Conservation (phyloP, 2,329 filamentous ascomycete genomes). For the Exophiala xenobiotica region DNA sequence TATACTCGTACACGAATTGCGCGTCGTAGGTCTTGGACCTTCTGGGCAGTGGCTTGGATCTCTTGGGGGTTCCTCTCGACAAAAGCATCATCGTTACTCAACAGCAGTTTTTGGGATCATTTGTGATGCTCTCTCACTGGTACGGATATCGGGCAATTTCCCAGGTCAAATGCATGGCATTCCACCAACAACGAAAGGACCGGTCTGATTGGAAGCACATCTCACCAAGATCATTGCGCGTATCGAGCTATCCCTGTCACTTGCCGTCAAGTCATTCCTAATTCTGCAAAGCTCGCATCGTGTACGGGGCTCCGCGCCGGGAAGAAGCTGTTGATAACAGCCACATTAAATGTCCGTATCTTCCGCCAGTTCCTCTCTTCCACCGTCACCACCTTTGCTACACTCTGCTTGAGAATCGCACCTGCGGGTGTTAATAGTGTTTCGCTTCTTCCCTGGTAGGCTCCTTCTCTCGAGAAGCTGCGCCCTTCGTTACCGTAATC, state of each 20-base stretch:
- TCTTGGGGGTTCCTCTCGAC: not conserved
- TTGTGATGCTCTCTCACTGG: not conserved
- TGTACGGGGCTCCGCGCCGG: not conserved
- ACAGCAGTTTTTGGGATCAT: not conserved
- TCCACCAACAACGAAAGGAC: not conserved
- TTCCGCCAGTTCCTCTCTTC: constrained; percentile 1
- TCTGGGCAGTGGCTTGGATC: constrained; percentile 1
- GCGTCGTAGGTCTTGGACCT: constrained; percentile 2
- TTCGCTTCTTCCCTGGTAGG: constrained; percentile 12
- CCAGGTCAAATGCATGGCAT: not conserved
- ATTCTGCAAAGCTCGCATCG: not conserved
- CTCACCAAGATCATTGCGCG: not conserved
- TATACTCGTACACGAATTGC: constrained; percentile 1
- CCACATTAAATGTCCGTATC: not conserved
- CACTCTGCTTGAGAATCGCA: constrained; percentile 12
- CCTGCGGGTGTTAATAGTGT: constrained; percentile 14
- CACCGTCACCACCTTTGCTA: constrained; percentile 15
- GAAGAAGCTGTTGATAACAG: not conserved
- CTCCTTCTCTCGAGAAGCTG: constrained; percentile 12
- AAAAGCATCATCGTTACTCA: not conserved
- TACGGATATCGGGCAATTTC: constrained; percentile 9
- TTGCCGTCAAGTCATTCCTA: not conserved
- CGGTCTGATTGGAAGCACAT: not conserved
- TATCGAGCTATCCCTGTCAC: not conserved
- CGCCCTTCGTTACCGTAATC: constrained; percentile 13